Base-by-base conservation (phyloP, 2,329 filamentous ascomycete species). In the Epicoccum sorghinum region DNA sequence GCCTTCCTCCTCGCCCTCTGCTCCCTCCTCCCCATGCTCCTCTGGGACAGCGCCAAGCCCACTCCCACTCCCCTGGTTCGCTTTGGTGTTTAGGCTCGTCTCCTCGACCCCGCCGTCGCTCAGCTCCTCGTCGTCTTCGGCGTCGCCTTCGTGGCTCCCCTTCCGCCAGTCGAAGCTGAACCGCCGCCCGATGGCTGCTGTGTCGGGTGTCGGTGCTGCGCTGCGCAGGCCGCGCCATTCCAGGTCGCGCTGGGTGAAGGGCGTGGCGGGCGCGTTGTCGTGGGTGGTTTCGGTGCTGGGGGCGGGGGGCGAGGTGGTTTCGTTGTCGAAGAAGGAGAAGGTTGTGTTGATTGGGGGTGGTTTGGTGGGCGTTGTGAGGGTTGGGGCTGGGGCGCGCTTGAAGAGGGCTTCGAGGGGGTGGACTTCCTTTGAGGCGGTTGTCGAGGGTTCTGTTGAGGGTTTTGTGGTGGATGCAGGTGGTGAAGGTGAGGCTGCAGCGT, bases 381-480 rank as follows among this genome's bases (percentile, higher is more conserved):
- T 55, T 66, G 64, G 46, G 71, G 74, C 82, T 0, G 74, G 82
- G 0, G 84, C 76, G 4, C 86, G 86, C 77, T 97, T 98, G 82
- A 96, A 99, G 2, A 98, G 83, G 0, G 91, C 91, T 78, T 98
- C 93, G 1, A 98, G 82, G 0, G 95, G 93, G 64, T 98, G 93
- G 0, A 96, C 79, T 57, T 77, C 72, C 65, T 74, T 77, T 9
- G 27, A 29, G 27, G 6, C 27, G 27, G 6, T 9, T 29, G 6
- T 29, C 4, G 27, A 18, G 18, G 18, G 27, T 29, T 29, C 27
- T 29, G 27, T 29, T 9, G 27, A 6, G 29, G 62, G 59, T 10
- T 52, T 54, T 33, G 62, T 60, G 8, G 42, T 4, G 33, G 24
- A 6, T n/a, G 49, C 22, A 10, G 29, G 25, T 7, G 48, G n/a